A percentile compares a stretch with the other conserved stretches of the same genome.
Conservation (phyloP, 2,329 filamentous ascomycete species). For the Mollisia scopiformis region DNA sequence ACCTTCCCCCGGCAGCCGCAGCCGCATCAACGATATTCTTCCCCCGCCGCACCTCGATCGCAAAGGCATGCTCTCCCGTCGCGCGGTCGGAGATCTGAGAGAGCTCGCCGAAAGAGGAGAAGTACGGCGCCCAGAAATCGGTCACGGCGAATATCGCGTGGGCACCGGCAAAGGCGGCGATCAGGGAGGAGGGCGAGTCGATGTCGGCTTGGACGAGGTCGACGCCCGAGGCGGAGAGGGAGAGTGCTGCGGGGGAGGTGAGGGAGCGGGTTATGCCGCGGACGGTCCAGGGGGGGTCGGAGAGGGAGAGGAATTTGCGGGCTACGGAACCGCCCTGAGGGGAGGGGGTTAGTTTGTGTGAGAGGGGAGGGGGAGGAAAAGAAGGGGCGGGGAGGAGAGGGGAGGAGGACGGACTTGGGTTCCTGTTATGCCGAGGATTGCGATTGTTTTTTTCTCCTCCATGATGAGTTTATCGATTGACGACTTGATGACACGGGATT, state of each 20-base stretch:
- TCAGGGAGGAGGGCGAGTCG: conserved; percentile 22
- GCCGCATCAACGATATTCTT: conserved; percentile 39
- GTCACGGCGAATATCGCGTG: conserved; percentile 43
- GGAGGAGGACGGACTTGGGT: conserved; percentile 22
- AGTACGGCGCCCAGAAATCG: conserved; percentile 36
- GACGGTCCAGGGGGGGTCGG: conserved; percentile 49
- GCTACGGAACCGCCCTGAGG: conserved; percentile 50
- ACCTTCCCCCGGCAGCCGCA: conserved; percentile 17
- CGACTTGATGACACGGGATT: no score
- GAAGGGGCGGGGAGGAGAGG: background rate
- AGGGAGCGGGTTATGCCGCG: conserved; percentile 52
- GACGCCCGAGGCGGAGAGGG: conserved; percentile 44
- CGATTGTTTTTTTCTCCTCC: conserved; percentile 35
- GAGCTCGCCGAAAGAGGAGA: conserved; percentile 12
- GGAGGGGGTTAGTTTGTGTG: background rate
- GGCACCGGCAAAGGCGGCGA: conserved; percentile 40
- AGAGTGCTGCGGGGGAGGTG: conserved; percentile 43
- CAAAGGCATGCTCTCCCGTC: conserved; percentile 26
- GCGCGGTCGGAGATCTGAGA: conserved; percentile 22
- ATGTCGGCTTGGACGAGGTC: conserved; percentile 42
- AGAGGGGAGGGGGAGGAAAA: background rate
- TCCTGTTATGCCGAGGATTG: conserved; percentile 40
- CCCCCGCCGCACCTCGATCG: conserved; percentile 34
- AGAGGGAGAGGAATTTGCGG: conserved; percentile 45
- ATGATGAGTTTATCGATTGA: background rate